Evolutionary conservation across 345 rosid genomes (phyloP).

Genomic region (Acer campestre): DNA sequence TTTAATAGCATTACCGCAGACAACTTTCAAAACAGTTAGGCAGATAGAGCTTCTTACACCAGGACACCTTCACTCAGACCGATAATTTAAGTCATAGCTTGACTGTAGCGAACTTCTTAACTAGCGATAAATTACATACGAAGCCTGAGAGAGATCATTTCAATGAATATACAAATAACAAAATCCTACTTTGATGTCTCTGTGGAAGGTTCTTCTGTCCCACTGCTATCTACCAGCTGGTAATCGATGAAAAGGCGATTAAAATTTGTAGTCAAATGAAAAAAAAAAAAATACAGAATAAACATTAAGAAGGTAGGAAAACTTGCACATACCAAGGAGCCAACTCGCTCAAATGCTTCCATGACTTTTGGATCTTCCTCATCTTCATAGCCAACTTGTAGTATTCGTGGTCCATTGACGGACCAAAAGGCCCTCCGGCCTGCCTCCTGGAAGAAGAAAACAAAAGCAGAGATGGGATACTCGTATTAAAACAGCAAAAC

Average conservation of each 20-base stretch:
- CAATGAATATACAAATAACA: conserved; percentile 6
- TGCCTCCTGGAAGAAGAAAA: conserved; percentile 56
- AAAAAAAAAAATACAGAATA: not conserved
- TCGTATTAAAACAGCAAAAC: not conserved
- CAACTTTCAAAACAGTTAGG: not conserved
- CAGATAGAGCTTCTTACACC: conserved; percentile 1
- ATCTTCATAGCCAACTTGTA: conserved; percentile 85
- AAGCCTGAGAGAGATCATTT: not conserved
- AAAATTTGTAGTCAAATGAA: not conserved
- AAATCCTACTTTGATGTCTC: conserved; percentile 38
- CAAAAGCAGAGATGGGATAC: not conserved
- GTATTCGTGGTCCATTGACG: conserved; percentile 76
- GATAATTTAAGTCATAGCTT: not conserved
- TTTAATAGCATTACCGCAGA: not conserved
- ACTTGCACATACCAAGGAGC: conserved; percentile 64
- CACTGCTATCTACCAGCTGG: conserved; percentile 61
- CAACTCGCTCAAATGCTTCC: conserved; percentile 87
- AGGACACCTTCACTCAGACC: not conserved
- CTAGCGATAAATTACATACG: not conserved
- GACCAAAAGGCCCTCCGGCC: conserved; percentile 91
- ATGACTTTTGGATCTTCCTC: conserved; percentile 88
- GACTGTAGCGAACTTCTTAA: not conserved
- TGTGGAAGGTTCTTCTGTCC: conserved; percentile 40
- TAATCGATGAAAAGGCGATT: conserved; percentile 3
- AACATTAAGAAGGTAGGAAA: not conserved